phyloP scores from a whole-genome alignment of 2,329 filamentous ascomycete species.

The Colletotrichum endophyticum region DNA sequence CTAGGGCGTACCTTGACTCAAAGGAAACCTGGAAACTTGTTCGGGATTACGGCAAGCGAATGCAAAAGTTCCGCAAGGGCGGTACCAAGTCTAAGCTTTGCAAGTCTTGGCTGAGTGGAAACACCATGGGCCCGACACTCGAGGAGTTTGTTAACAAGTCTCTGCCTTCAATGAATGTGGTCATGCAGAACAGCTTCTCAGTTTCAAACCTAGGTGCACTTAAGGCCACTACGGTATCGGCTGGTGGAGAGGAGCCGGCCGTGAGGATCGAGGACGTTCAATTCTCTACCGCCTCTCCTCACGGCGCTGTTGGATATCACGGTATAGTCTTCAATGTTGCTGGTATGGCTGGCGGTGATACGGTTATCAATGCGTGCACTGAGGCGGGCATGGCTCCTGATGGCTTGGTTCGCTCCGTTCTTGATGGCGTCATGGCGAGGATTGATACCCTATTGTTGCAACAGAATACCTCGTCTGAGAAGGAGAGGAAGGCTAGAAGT shows the following conservation, averaged over 20 bases:
- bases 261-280: constrained; percentile 19
- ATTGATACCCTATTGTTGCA: background rate
- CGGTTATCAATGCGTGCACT: constrained; percentile 12
- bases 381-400: constrained; percentile 18
- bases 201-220: constrained; percentile 22
- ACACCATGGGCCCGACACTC: constrained; percentile 25
- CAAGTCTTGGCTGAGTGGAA: constrained; percentile 11
- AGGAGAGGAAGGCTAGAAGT: background rate
- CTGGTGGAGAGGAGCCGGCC: background rate
- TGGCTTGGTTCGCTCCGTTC: background rate
- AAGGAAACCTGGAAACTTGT: constrained; percentile 1
- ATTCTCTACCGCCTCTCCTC: constrained; percentile 12
- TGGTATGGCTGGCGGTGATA: constrained; percentile 3
- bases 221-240: background rate
- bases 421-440: constrained; percentile 8
- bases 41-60: background rate
- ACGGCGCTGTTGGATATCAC: constrained; percentile 12
- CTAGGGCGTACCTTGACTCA: background rate
- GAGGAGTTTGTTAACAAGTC: constrained; percentile 22
- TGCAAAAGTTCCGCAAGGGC: background rate
- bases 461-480: background rate
- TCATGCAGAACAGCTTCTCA: constrained; percentile 11
- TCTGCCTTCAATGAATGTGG: background rate
- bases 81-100: constrained; percentile 1
- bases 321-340: constrained; percentile 15